Evolutionary conservation across 768 basidiomycete genomes (phyloP), one percentile per base, ranked within the genome.

Genomic region (Strobilomyces echinocephalus): DNA sequence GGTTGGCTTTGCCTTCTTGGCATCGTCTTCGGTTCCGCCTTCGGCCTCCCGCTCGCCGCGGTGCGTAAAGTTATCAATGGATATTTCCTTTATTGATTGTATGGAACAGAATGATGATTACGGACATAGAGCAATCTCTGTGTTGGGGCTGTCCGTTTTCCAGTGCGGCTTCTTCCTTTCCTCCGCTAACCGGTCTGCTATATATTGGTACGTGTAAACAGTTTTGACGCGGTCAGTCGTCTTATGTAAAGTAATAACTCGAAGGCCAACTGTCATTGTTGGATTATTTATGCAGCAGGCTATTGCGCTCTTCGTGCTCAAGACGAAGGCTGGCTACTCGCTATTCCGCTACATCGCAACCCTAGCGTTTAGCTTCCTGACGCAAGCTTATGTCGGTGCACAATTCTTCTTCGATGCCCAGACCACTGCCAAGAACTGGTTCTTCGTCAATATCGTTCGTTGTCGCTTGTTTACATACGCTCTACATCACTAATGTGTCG

Each of bases 221-320:
- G 10, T 52, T 46, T 45, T 26, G 8, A 28, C 8, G 18, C 34
- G 1, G 38, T 16, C 10, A 26, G 5, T 24, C 18, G 26, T 42
- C 57, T 62, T 30, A n/a, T n/a, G n/a, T n/a, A 58, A 15, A 30
- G 10, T 52, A 15, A 44, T 2, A 40, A 20, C 39, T 20, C 18
- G 39, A 20, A 87, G 87, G 88, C 86, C 82, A 14, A 92, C 91
- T n/a, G 81, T 93, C 61, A 84, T 94, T 53, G 85, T 91, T 44
- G 93, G 93, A 18, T 74, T 95, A n/a, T 85, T 93, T 70, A 61
- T 87, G 40, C 93, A 97, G 66, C 91, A 94, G 73, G 81, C 75
- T 16, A 81, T 95, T 43, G 93, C 93, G 2, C 77, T 95, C 41
- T 93, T 95, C 67, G 93, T 95, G 33, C 79, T 97, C 62, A 94